Percentiles rank a stretch among this genome's conserved stretches.
Conservation (phyloP, 2,329 filamentous ascomycete genomes). For the Apiospora saccharicola region DNA sequence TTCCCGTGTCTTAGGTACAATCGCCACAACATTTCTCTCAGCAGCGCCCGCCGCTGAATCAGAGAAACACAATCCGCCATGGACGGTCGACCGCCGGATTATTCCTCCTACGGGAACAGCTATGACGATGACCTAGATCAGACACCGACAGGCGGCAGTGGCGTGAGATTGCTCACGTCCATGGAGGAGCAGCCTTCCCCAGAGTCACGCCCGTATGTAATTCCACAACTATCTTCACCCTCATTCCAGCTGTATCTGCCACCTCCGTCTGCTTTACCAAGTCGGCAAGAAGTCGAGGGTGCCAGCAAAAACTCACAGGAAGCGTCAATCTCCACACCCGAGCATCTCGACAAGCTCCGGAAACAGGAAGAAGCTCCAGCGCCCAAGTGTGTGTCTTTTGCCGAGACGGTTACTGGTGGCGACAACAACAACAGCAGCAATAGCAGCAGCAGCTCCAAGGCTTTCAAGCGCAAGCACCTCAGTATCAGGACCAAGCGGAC, state of each 20-base stretch:
- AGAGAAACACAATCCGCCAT: neutral
- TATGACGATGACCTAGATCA: slow-evolving; percentile 64
- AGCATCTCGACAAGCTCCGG: slow-evolving; percentile 46
- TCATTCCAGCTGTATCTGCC: slow-evolving; percentile 34
- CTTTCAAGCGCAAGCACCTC: slow-evolving; percentile 37
- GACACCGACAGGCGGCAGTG: slow-evolving; percentile 54
- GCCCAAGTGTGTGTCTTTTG: slow-evolving; percentile 31
- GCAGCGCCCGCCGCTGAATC: neutral
- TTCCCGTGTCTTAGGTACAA: neutral
- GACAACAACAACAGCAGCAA: slow-evolving; percentile 18
- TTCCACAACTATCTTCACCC: slow-evolving; percentile 34
- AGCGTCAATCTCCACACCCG: slow-evolving; percentile 43
- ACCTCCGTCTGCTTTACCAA: slow-evolving; percentile 37
- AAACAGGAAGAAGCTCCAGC: slow-evolving; percentile 48
- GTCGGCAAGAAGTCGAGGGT: slow-evolving; percentile 29
- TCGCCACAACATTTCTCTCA: neutral
- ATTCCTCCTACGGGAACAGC: slow-evolving; percentile 31
- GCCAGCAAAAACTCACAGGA: slow-evolving; percentile 33
- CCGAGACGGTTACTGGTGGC: slow-evolving; percentile 21
- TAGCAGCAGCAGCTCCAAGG: neutral
- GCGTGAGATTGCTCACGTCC: slow-evolving; percentile 69
- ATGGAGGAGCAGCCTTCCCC: slow-evolving; percentile 64
- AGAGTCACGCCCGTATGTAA: slow-evolving; percentile 63
- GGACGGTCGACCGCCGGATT: slow-evolving; percentile 25
- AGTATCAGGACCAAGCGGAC: slow-evolving; percentile 33